Conservation (phyloP, 345 rosid genomes). For the Citropsis articulata region DNA sequence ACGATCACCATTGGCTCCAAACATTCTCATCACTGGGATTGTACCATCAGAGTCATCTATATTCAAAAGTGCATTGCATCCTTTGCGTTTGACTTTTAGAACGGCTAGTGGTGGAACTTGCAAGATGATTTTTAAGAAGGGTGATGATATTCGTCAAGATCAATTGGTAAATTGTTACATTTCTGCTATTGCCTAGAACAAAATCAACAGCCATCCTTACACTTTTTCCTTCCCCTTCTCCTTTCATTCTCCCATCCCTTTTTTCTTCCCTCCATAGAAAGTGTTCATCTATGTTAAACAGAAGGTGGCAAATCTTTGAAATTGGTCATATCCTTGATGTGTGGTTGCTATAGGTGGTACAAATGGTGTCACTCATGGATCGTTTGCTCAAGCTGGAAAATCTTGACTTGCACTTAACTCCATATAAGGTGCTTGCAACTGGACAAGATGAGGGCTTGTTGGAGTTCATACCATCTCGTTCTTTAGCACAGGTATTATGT, state of each 20-base stretch:
- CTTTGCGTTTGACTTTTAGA: conserved; percentile 84
- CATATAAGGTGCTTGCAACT: conserved; percentile 92
- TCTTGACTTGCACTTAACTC: conserved; percentile 88
- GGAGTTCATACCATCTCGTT: conserved; percentile 91
- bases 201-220: background rate
- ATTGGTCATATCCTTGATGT: conserved; percentile 23
- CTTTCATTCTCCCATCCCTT: background rate
- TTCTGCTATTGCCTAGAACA: conserved; percentile 8
- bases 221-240: background rate
- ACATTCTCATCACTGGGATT: conserved; percentile 78
- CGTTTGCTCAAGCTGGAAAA: conserved; percentile 93
- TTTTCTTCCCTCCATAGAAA: background rate
- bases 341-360: conserved; percentile 70
- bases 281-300: background rate
- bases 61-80: conserved; percentile 90
- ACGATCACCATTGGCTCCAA: conserved; percentile 83
- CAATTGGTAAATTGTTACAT: conserved; percentile 63
- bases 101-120: conserved; percentile 71
- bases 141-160: conserved; percentile 98
- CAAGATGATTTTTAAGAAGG: conserved; percentile 92
- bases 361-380: conserved; percentile 99
- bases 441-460: conserved; percentile 99
- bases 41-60: conserved; percentile 91
- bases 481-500: conserved; percentile 79
- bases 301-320: background rate